Conservation (phyloP, 2,329 filamentous ascomycete species). For the Davidsoniella neocaledoniae region DNA sequence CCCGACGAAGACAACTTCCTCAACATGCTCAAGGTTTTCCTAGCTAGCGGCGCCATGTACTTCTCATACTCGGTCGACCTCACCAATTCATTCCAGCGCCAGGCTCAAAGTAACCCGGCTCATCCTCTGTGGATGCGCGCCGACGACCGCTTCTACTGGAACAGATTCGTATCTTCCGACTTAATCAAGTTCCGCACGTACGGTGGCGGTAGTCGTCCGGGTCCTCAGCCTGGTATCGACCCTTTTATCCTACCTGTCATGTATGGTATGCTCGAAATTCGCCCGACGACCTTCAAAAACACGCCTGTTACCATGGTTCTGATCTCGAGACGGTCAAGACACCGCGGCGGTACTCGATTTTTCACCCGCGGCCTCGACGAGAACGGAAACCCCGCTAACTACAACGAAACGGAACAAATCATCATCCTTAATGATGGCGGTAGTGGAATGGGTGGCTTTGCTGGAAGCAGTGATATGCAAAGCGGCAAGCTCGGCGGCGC, state of each 20-base stretch:
- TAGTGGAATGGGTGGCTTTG: constrained; percentile 62
- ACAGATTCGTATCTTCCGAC: constrained; percentile 79
- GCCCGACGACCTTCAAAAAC: constrained; percentile 68
- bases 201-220: constrained; percentile 45
- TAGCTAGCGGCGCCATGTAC: constrained; percentile 82
- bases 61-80: constrained; percentile 96
- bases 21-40: constrained; percentile 58
- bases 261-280: constrained; percentile 89
- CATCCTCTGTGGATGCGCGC: constrained; percentile 77
- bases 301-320: constrained; percentile 71
- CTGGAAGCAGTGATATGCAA: constrained; percentile 57
- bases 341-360: constrained; percentile 81
- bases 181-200: constrained; percentile 69
- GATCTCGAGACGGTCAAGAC: constrained; percentile 75
- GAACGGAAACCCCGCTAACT: constrained; percentile 90
- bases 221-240: constrained; percentile 61
- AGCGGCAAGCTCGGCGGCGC: constrained; percentile 48
- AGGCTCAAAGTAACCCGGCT: constrained; percentile 56
- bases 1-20: constrained; percentile 90
- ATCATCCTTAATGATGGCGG: constrained; percentile 72
- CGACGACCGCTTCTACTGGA: constrained; percentile 98
- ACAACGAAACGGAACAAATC: constrained; percentile 94
- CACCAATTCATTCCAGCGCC: constrained; percentile 92
- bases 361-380: constrained; percentile 91
- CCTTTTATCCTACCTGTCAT: constrained; percentile 91